A percentile compares a stretch with the other conserved stretches of the same genome.
These are phyloP conservation scores for Cordyceps militaris DNA, from an alignment of 2,329 filamentous ascomycete genomes.

Conservation along the genomic window DNA sequence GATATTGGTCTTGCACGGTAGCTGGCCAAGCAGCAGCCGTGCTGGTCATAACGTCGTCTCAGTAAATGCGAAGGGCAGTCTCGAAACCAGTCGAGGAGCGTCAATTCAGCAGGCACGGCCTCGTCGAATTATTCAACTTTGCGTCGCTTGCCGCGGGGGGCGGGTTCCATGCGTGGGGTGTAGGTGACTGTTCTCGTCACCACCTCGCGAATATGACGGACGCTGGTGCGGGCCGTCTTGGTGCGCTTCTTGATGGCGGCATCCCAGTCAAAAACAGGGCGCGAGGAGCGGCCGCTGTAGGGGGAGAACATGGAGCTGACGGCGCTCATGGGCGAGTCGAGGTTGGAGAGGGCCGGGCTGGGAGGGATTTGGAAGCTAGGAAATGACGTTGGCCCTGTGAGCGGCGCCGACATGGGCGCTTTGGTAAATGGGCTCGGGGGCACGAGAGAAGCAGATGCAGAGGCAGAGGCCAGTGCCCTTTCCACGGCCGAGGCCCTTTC, in stretches of 20 bases:
- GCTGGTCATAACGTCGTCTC: constrained; percentile 9
- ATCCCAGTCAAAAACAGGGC: constrained; percentile 75
- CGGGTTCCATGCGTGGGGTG: constrained; percentile 77
- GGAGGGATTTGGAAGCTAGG: constrained; percentile 69
- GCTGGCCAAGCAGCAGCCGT: constrained; percentile 7
- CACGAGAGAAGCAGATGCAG: constrained; percentile 29
- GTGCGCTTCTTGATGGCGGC: constrained; percentile 59
- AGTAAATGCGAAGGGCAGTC: neutral
- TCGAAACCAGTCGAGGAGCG: constrained; percentile 8
- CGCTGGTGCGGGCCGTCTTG: constrained; percentile 52
- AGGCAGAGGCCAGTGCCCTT: constrained; percentile 1
- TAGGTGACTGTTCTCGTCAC: constrained; percentile 93
- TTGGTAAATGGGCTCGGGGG: constrained; percentile 42
- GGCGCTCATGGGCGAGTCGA: constrained; percentile 65
- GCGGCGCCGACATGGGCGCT: constrained; percentile 51
- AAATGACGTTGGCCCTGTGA: constrained; percentile 53
- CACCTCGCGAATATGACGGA: constrained; percentile 74
- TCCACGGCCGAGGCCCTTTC: constrained; percentile 2
- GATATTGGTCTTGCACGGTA: neutral
- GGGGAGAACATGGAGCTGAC: constrained; percentile 56
- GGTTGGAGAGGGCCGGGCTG: constrained; percentile 60
- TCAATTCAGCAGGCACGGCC: neutral
- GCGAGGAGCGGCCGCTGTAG: constrained; percentile 58
- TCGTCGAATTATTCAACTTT: constrained; percentile 46
- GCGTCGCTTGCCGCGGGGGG: constrained; percentile 87